These are phyloP conservation scores for Quercus bicolor DNA, from an alignment of 306 rosid species.

Conservation along the genomic window DNA sequence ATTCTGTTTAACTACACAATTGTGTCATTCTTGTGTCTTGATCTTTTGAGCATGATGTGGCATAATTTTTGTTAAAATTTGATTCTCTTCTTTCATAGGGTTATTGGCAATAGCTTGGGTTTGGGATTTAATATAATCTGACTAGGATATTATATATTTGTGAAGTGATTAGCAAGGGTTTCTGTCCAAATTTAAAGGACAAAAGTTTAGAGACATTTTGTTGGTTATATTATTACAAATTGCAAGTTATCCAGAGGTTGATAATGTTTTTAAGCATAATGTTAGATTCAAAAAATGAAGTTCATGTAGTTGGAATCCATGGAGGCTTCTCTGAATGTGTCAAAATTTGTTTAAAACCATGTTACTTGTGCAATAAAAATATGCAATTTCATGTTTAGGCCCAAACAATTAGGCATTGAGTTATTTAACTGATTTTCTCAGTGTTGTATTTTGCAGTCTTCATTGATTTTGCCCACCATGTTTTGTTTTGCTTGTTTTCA, in stretches of 20 bases:
- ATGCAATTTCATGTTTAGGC: neutral
- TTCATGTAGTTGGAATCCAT: neutral
- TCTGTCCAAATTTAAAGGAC: neutral
- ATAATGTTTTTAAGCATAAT: neutral
- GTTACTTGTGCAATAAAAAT: neutral
- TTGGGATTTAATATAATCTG: neutral
- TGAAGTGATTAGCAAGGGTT: too few species aligned
- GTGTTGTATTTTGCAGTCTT: neutral
- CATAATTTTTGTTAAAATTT: neutral
- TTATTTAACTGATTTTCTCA: neutral
- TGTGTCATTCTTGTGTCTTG: neutral
- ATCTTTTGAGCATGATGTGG: neutral
- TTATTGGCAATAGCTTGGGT: neutral
- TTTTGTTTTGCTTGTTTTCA: neutral
- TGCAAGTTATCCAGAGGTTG: neutral
- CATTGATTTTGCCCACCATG: neutral
- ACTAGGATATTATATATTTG: neutral
- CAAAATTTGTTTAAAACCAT: neutral
- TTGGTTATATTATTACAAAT: neutral
- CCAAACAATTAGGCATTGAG: neutral
- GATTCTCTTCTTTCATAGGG: neutral
- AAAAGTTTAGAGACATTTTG: neutral
- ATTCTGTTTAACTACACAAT: neutral
- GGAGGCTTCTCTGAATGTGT: neutral
- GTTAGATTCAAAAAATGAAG: neutral